Base-by-base conservation (phyloP, 208 protist genomes). In the Strigomonas galati region DNA sequence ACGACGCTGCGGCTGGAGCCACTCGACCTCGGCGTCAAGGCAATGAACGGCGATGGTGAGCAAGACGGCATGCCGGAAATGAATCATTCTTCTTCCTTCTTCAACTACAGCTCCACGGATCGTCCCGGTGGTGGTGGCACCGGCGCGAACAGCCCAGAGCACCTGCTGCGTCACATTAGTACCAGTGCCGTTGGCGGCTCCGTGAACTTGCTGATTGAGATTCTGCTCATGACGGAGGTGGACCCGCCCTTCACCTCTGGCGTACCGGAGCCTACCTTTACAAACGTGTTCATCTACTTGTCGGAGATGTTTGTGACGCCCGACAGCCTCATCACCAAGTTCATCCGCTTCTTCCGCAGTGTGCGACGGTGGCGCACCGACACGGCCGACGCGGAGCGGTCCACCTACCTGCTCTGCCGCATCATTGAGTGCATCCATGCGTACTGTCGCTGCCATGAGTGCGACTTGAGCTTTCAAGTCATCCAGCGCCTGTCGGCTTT, bases 281-380 rank as follows among this genome's bases (percentile, higher is more conserved):
- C 82, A 14, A 86, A 84, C 57, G 67, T 81, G 10, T 89, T 92
- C 51, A 76, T 87, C 40, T 63, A 85, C 19, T 64, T 88, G 10
- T 72, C 79, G 19, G 86, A 79, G 9, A 66, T 86, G 14, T 89
- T 92, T 72, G 76, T 87, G 24, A 40, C 80, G 49, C 67, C 80
- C 4, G 82, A 88, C 49, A 78, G 83, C 48, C 60, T 92, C 19
- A 44, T 89, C 19, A 78, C 74, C 44, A 77, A 79, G 56, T 63
- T 89, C 35, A 89, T 89, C 67, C 81, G 80, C 9, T 59, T 89
- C 17, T 89, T 85, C 70, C 79, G 80, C 59, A 79, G 69, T 53
- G 71, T 89, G 15, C 62, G 68, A 19, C 32, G 61, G 24, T 79
- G 67, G 71, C 67, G 15, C 6, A 1, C 44, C 9, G 30, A 12